phyloP scores from a whole-genome alignment of 2,329 filamentous ascomycete species.

The Pseudocercospora crystallina region DNA sequence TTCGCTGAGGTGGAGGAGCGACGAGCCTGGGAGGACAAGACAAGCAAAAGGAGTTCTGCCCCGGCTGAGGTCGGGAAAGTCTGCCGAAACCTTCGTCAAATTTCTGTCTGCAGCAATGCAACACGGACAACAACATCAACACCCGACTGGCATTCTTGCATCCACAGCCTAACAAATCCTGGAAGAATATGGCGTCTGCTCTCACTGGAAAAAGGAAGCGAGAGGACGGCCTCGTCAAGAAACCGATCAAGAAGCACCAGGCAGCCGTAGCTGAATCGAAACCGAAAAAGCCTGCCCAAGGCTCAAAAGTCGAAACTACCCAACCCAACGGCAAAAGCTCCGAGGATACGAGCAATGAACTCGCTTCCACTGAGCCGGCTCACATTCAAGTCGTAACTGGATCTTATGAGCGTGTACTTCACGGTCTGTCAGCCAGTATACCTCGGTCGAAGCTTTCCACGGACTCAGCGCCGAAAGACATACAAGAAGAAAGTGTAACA shows the following conservation, averaged over 20 bases:
- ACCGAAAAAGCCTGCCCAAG: constrained; percentile 3
- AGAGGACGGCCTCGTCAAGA: constrained; percentile 10
- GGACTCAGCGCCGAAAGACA: neutral
- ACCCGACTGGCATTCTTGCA: too few species aligned
- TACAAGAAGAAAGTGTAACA: constrained; percentile 45
- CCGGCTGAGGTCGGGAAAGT: too few species aligned
- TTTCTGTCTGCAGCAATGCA: too few species aligned
- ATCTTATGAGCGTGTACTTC: constrained; percentile 89
- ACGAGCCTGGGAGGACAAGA: too few species aligned
- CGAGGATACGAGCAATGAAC: neutral
- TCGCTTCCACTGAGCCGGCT: constrained; percentile 32
- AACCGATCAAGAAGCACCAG: constrained; percentile 8
- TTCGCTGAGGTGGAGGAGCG: too few species aligned
- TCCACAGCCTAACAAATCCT: neutral
- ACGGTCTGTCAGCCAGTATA: constrained; percentile 81
- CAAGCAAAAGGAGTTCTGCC: too few species aligned
- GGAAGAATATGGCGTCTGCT: neutral
- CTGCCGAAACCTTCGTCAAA: too few species aligned
- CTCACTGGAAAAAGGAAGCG: constrained; percentile 10
- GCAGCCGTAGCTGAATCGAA: too few species aligned
- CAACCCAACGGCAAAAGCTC: too few species aligned
- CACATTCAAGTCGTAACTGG: constrained; percentile 89
- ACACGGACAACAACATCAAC: too few species aligned
- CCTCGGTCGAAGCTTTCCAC: constrained; percentile 31
- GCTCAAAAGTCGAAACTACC: neutral